Base-by-base conservation (phyloP, 1,284 basidiomycete genomes). In the Blastosporella zonata region DNA sequence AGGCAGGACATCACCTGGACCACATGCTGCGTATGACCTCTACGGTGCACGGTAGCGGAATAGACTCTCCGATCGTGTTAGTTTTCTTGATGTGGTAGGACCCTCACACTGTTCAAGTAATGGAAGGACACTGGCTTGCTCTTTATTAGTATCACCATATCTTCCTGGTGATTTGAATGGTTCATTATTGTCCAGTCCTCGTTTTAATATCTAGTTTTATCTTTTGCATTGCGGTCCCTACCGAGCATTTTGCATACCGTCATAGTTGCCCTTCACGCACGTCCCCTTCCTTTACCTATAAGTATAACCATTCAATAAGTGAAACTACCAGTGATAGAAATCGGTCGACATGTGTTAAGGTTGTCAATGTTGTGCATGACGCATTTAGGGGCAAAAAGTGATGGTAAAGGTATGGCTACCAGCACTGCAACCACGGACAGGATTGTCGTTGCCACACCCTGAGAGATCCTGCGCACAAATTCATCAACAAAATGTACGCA, bases 361-460 rank as follows among this genome's bases (percentile, higher is more conserved):
- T 12, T 6, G 29, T 31, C 29, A 7, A 27, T 6, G 10, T 6
- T 27, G 25, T 10, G 6, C 29, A 3, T 31, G 25, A 27, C 5
- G 10, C 13, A 13, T 3, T 47, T 50, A 64, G 39, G 64, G 62
- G 42, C 65, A 66, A 57, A 66, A 66, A n/a, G 65, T 66, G 46
- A 66, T 55, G 21, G 65, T 65, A 53, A 58, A 67, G 18, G 56
- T 53, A 38, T 64, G 56, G 36, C 59, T 59, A 23, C 67, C 68
- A 20, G 63, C 59, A 10, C 61, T 61, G 52, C 66, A 68, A 6
- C 64, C 68, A 29, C 62, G 61, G 12, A 69, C 67, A 6, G 67
- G 66, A n/a, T 59, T 62, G 47, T 71, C 68, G 29, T 62, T 64
- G 1, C 69, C 68, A 47, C 69, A 71, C 6, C 68, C 69, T 18